These are phyloP conservation scores for Globisporangium barbulae DNA, from an alignment of 352 stramenopile species.

Conservation along the genomic window DNA sequence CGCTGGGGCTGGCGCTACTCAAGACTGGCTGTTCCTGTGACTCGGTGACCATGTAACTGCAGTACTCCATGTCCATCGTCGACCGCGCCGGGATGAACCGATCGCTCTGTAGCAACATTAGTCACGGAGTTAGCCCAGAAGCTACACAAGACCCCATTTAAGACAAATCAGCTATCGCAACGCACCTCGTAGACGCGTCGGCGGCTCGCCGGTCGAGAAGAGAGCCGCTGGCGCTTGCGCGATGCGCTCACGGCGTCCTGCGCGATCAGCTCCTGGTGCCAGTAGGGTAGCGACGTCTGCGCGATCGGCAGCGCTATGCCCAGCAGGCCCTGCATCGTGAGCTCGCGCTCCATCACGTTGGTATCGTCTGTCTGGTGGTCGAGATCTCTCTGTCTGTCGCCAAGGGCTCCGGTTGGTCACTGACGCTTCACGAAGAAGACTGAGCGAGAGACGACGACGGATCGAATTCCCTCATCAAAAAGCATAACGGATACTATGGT, in stretches of 20 bases:
- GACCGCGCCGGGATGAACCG: slow-evolving; percentile 43
- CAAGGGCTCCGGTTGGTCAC: neutral
- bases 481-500: slow-evolving; percentile 2
- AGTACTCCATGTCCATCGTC: slow-evolving; percentile 46
- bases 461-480: slow-evolving; percentile 4
- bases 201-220: neutral
- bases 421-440: slow-evolving; percentile 3
- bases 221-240: slow-evolving; percentile 30
- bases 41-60: slow-evolving; percentile 31
- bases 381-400: neutral
- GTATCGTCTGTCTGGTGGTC: neutral
- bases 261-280: slow-evolving; percentile 27
- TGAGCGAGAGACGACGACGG: neutral
- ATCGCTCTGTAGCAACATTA: slow-evolving; percentile 24
- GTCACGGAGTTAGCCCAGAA: neutral
- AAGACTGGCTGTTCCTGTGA: neutral
- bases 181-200: slow-evolving; percentile 21
- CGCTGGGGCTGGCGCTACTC: neutral
- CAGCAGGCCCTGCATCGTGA: slow-evolving; percentile 24
- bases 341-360: slow-evolving; percentile 13
- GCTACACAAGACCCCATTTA: neutral
- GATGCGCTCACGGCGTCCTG: slow-evolving; percentile 7
- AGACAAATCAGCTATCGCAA: neutral
- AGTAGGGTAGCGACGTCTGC: slow-evolving; percentile 18
- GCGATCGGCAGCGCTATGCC: slow-evolving; percentile 26